Percentiles rank a stretch among this genome's conserved stretches.
Conservation (phyloP, 768 basidiomycete genomes). For the Trametes cubensis region DNA sequence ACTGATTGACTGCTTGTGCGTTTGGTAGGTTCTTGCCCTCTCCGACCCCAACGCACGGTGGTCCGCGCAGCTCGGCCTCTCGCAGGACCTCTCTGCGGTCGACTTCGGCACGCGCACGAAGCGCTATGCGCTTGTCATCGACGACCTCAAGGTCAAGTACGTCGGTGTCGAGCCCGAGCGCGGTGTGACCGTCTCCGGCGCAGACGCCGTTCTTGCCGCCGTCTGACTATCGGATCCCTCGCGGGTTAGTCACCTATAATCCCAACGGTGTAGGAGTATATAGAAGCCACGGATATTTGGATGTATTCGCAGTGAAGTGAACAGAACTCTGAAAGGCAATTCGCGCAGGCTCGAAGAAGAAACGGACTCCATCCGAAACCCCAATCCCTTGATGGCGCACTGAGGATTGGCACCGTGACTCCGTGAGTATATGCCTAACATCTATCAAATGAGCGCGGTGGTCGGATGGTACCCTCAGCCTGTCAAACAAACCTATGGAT, state of each 20-base stretch:
- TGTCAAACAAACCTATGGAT: neutral
- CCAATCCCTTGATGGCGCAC: too few species aligned
- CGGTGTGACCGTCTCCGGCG: conserved; percentile 40
- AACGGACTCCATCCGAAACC: too few species aligned
- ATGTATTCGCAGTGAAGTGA: neutral
- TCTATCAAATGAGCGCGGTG: too few species aligned
- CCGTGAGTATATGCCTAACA: too few species aligned
- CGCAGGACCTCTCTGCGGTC: conserved; percentile 52
- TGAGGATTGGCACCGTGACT: too few species aligned
- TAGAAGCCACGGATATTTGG: neutral
- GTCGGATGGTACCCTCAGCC: too few species aligned
- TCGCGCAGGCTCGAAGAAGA: too few species aligned
- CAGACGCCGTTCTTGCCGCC: conserved; percentile 46
- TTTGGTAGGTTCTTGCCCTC: conserved; percentile 37
- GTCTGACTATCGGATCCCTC: conserved; percentile 24
- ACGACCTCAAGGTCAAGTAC: conserved; percentile 71
- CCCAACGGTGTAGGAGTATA: conserved; percentile 1
- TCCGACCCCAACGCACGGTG: conserved; percentile 41
- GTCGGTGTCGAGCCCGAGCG: conserved; percentile 45
- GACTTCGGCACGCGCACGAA: conserved; percentile 43
- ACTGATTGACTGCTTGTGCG: neutral
- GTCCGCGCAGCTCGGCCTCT: conserved; percentile 44
- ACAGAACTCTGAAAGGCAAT: neutral
- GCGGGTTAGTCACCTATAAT: neutral
- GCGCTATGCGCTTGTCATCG: conserved; percentile 66